Evolutionary conservation across 2,329 filamentous ascomycete species (phyloP).

Genomic region (Scedosporium apiospermum): DNA sequence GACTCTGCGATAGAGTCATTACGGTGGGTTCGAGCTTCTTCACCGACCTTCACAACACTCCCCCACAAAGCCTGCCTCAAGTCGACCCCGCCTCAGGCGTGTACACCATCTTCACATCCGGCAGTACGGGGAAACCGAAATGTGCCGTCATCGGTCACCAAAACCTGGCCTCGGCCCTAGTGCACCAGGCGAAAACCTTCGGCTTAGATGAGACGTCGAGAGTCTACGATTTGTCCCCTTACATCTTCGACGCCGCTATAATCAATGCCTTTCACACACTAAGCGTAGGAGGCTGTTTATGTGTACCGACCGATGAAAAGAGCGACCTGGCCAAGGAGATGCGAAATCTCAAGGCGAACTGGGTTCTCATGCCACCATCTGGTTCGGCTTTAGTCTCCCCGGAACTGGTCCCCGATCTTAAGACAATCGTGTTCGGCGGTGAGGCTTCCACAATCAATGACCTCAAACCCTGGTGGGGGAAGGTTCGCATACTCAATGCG

Average conservation of each 20-base stretch:
- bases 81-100: constrained; percentile 24
- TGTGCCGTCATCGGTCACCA: constrained; percentile 44
- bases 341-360: constrained; percentile 45
- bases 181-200: constrained; percentile 31
- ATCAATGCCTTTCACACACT: no score
- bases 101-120: constrained; percentile 52
- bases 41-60: background rate
- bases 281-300: no score
- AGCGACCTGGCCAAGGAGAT: constrained; percentile 22
- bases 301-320: no score
- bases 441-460: constrained; percentile 18
- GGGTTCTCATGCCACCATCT: constrained; percentile 37
- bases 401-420: constrained; percentile 35
- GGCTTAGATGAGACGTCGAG: constrained; percentile 26
- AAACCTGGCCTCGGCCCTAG: constrained; percentile 34
- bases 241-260: constrained; percentile 22
- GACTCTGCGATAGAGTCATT: background rate
- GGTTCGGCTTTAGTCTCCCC: constrained; percentile 42
- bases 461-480: constrained; percentile 27
- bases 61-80: background rate
- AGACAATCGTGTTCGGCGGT: constrained; percentile 38
- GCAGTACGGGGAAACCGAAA: constrained; percentile 55
- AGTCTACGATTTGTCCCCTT: constrained; percentile 38
- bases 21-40: background rate
- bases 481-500: constrained; percentile 37